A percentile compares a stretch with the other conserved stretches of the same genome.
Conservation (phyloP, 176 grass and related monocot genomes). For the Aegilops bicornis region DNA sequence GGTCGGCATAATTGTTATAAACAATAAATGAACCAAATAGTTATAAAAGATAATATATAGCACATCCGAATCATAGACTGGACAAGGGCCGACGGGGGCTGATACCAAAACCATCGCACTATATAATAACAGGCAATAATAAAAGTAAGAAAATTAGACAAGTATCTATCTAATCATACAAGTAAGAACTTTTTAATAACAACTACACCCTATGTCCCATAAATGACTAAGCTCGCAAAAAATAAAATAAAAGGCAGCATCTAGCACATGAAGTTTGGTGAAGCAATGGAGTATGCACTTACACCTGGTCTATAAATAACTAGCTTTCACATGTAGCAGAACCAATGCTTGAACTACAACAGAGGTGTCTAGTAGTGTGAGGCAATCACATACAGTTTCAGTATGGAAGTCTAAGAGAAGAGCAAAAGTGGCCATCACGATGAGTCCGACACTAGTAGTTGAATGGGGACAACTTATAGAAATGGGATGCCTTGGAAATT, state of each 20-base stretch:
- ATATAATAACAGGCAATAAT: too few relatives aligned
- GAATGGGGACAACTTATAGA: background rate
- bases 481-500: background rate
- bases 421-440: background rate
- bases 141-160: too few relatives aligned
- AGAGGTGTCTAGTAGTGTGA: background rate
- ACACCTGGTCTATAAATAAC: background rate
- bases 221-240: too few relatives aligned
- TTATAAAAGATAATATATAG: too few relatives aligned
- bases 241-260: background rate
- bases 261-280: background rate
- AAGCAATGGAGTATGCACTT: background rate
- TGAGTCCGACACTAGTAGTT: background rate
- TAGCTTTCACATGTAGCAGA: background rate
- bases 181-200: too few relatives aligned
- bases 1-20: too few relatives aligned
- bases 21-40: too few relatives aligned
- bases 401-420: background rate
- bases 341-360: background rate
- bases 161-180: too few relatives aligned
- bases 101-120: too few relatives aligned
- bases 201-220: too few relatives aligned
- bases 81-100: too few relatives aligned
- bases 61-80: too few relatives aligned
- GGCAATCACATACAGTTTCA: background rate